A percentile compares a stretch with the other conserved stretches of the same genome.
Evolutionary conservation across 192 early-diverging fungal species (phyloP).

Genomic region (Dimargaris cristalligena): DNA sequence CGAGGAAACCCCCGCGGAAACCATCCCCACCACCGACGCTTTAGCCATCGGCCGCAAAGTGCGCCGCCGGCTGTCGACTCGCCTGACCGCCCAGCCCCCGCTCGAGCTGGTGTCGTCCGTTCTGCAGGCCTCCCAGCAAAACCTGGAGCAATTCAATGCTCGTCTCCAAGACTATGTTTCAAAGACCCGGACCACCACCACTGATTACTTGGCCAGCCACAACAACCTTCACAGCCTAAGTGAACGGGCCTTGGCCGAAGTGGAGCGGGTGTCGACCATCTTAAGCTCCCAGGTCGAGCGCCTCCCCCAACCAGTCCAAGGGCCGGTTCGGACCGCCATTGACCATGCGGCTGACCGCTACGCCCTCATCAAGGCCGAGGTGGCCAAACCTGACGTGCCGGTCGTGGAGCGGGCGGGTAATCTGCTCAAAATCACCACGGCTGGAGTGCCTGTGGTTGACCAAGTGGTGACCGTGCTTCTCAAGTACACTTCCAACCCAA

Average conservation of each 20-base stretch:
- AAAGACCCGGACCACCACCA: constrained; percentile 14
- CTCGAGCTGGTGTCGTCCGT: constrained; percentile 16
- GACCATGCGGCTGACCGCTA: constrained; percentile 29
- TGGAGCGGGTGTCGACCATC: background rate
- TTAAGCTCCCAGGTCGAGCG: background rate
- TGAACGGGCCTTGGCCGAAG: background rate
- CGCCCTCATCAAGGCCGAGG: constrained; percentile 27
- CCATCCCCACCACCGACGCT: constrained; percentile 18
- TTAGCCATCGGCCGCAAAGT: constrained; percentile 16
- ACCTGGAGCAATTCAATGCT: constrained; percentile 12
- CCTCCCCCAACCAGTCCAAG: constrained; percentile 27
- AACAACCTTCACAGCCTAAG: constrained; percentile 22
- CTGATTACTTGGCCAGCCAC: constrained; percentile 23
- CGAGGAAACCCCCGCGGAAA: constrained; percentile 16
- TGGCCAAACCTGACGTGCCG: constrained; percentile 23
- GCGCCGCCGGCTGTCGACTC: constrained; percentile 16
- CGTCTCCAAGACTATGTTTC: constrained; percentile 15
- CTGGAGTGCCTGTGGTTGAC: constrained; percentile 19
- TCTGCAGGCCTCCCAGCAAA: constrained; percentile 14
- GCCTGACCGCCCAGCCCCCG: constrained; percentile 15
- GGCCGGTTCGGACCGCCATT: constrained; percentile 24
- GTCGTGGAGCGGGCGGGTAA: constrained; percentile 35
- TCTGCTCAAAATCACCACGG: constrained; percentile 29
- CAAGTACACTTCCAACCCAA: constrained; percentile 15
- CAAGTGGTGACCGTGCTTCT: constrained; percentile 16